phyloP scores from a whole-genome alignment of 2,329 filamentous ascomycete species.

The Penicillium vulpinum region DNA sequence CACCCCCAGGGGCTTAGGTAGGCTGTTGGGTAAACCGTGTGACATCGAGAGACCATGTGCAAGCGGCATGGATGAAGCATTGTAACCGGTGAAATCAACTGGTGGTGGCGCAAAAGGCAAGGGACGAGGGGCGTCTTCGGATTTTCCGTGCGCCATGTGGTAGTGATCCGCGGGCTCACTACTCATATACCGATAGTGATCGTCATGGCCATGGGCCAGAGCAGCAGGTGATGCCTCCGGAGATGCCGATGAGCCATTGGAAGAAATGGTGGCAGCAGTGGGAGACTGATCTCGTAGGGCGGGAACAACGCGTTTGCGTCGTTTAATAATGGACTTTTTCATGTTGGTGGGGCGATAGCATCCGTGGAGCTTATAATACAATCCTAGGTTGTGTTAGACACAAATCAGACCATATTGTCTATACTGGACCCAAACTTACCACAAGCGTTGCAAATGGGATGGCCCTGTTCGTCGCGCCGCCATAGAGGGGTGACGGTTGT shows the following conservation, averaged over 20 bases:
- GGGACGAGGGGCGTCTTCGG: constrained; percentile 39
- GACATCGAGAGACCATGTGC: constrained; percentile 30
- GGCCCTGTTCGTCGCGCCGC: constrained; percentile 89
- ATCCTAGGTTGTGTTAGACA: constrained; percentile 56
- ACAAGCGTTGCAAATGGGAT: constrained; percentile 98
- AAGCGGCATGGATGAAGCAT: constrained; percentile 34
- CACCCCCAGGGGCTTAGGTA: constrained; percentile 33
- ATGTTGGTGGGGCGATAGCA: constrained; percentile 93
- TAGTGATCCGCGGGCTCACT: constrained; percentile 42
- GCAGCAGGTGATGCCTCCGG: constrained; percentile 42
- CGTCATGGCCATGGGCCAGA: constrained; percentile 32
- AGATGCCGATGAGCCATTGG: constrained; percentile 45
- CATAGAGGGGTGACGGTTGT: constrained; percentile 96
- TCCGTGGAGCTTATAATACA: constrained; percentile 96
- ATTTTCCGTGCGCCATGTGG: constrained; percentile 43
- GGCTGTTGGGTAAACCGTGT: constrained; percentile 19
- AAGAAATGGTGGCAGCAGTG: constrained; percentile 41
- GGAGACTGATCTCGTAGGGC: constrained; percentile 57
- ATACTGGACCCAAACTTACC: constrained; percentile 60
- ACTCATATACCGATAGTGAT: constrained; percentile 37
- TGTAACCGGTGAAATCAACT: constrained; percentile 53
- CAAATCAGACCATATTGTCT: background rate
- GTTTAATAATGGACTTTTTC: constrained; percentile 97
- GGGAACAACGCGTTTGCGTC: constrained; percentile 90
- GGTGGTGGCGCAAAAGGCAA: constrained; percentile 45